These are phyloP conservation scores for Epichloe bromicola DNA, from an alignment of 2,329 filamentous ascomycete species.

Conservation along the genomic window DNA sequence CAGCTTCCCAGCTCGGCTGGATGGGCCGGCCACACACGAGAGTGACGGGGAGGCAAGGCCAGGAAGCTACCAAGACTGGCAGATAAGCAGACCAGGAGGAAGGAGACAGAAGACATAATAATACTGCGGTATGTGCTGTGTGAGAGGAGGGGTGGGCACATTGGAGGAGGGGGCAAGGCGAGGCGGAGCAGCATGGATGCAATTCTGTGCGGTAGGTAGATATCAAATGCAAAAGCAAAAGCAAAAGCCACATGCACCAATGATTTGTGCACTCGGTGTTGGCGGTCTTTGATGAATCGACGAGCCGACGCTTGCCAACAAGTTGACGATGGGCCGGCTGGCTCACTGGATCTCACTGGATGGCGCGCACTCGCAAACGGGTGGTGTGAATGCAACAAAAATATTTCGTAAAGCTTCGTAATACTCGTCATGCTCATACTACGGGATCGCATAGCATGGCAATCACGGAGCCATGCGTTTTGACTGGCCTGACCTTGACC, in stretches of 20 bases:
- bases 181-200: too few relatives aligned
- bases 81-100: background rate
- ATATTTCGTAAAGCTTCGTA: background rate
- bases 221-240: too few relatives aligned
- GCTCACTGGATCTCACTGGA: too few relatives aligned
- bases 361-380: background rate
- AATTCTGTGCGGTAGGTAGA: too few relatives aligned
- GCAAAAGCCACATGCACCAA: too few relatives aligned
- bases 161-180: too few relatives aligned
- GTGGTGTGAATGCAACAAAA: background rate
- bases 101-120: background rate
- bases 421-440: background rate
- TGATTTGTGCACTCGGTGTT: too few relatives aligned
- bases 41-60: background rate
- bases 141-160: too few relatives aligned
- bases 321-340: background rate
- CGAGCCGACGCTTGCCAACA: background rate
- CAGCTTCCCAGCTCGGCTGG: background rate
- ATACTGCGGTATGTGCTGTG: background rate
- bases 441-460: background rate
- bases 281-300: background rate
- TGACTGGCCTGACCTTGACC: background rate
- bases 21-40: constrained; percentile 3
- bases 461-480: background rate
- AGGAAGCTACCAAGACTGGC: background rate